phyloP scores from a whole-genome alignment of 768 basidiomycete species.

The Xanthoconium purpureum region DNA sequence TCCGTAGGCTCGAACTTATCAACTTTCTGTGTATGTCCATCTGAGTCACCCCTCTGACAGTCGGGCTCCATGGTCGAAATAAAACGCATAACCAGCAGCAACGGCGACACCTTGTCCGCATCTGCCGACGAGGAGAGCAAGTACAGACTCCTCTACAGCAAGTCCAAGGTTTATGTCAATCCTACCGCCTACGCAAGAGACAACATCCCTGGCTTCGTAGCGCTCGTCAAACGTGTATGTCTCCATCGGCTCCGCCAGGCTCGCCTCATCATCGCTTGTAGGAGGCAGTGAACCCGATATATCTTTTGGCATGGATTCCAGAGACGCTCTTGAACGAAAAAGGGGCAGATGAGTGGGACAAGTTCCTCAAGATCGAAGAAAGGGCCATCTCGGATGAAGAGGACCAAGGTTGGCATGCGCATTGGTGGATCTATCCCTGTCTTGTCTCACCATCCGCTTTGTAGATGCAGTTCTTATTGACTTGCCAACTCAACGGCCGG shows the following conservation, averaged over 20 bases:
- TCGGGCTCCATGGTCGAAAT: constrained; percentile 76
- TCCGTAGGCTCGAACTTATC: constrained; percentile 40
- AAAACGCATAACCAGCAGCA: constrained; percentile 37
- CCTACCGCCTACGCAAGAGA: constrained; percentile 90
- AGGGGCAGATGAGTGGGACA: constrained; percentile 83
- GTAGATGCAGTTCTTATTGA: constrained; percentile 84
- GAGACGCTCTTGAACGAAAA: constrained; percentile 80
- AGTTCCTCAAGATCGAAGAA: constrained; percentile 84
- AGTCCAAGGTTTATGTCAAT: constrained; percentile 93
- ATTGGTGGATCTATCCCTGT: background rate
- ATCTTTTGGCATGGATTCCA: constrained; percentile 92
- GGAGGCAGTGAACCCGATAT: constrained; percentile 74
- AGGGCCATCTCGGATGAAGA: constrained; percentile 55
- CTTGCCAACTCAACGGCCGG: constrained; percentile 75
- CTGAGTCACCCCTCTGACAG: constrained; percentile 23
- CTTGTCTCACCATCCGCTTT: constrained; percentile 6
- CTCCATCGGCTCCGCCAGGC: constrained; percentile 3
- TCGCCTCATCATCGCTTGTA: constrained; percentile 29
- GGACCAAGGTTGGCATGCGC: constrained; percentile 56
- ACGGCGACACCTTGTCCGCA: constrained; percentile 10
- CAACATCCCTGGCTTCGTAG: constrained; percentile 92
- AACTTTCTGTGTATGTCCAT: background rate
- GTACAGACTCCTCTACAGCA: constrained; percentile 79
- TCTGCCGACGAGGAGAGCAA: constrained; percentile 51
- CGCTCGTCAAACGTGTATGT: constrained; percentile 84